Base-by-base conservation (phyloP, 2,329 filamentous ascomycete genomes). In the Xylaria sp. region DNA sequence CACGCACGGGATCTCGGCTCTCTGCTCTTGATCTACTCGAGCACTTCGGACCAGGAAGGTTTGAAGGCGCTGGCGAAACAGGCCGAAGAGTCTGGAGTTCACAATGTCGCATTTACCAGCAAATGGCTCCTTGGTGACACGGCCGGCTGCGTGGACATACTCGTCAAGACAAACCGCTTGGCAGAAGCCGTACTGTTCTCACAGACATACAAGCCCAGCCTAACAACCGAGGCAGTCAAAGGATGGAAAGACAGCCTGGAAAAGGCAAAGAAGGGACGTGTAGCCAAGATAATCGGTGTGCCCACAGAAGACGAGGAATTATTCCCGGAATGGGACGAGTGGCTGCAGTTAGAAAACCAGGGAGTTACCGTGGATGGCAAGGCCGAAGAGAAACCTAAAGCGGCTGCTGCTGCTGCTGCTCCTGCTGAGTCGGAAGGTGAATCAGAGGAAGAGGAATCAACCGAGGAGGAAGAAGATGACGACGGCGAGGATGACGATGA, bases 281-380 rank as follows among this genome's bases (percentile, higher is more conserved):
- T 98, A 3, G 89, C 92, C 12, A 92, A 95, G 82, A 86, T 94
- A 60, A 88, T 99, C 63, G 95, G 92, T 69, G 87, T 93, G 0
- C 96, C 96, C 0, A 92, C 89, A 0, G 91, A 92, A 74, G 93
- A 94, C 69, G 92, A 92, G 50, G 94, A 97, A 2, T 87, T 99
- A 74, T 99, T 99, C 83, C 95, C 95, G 0, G 94, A 98, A 77
- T 99, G 96, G 96, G 92, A 97, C 4, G 92, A 96, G 81, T 98
- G 93, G 85, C 79, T 98, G 75, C 87, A 88, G 77, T 79, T 97
- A 71, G 96, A 98, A 84, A 88, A 87, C 68, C 90, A 94, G 75
- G 92, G 92, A 2, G 85, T 25, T 25, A 39, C 84, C 3, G 78
- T 82, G 67, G 81, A 73, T 71, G 83, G 74, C 71, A 83, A 74